These are phyloP conservation scores for Croton setiger DNA, from an alignment of 441 rosid species.

Conservation along the genomic window DNA sequence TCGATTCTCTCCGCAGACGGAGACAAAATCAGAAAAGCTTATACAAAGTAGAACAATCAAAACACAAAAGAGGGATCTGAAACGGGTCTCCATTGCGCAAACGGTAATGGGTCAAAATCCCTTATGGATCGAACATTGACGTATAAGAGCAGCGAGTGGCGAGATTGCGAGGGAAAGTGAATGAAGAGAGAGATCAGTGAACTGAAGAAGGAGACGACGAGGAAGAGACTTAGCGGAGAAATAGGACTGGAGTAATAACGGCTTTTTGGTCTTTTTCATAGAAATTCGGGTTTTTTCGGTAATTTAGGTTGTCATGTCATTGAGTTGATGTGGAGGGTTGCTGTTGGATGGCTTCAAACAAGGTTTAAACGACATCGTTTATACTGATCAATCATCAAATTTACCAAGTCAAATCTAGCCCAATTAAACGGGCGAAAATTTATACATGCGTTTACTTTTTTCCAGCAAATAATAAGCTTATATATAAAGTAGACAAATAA, in stretches of 20 bases:
- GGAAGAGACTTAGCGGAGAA: neutral
- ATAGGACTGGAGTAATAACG: neutral
- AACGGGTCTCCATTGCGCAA: constrained; percentile 42
- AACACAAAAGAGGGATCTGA: constrained; percentile 58
- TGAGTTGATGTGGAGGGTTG: neutral
- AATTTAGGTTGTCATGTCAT: constrained; percentile 4
- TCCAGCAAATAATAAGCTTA: no score
- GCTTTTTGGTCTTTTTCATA: constrained; percentile 1
- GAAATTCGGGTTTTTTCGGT: constrained; percentile 1
- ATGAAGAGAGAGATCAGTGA: constrained; percentile 3
- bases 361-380: no score
- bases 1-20: constrained; percentile 59
- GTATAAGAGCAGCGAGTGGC: neutral
- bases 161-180: neutral
- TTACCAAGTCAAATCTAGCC: no score
- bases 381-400: no score
- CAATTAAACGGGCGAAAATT: no score
- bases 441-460: no score
- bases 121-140: constrained; percentile 35
- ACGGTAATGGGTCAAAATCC: neutral
- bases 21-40: constrained; percentile 32
- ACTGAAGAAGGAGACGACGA: constrained; percentile 13
- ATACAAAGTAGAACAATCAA: constrained; percentile 37
- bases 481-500: no score
- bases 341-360: neutral